These are phyloP conservation scores for Arthrobotrys sinensis DNA, from an alignment of 2,329 filamentous ascomycete species.

Conservation along the genomic window DNA sequence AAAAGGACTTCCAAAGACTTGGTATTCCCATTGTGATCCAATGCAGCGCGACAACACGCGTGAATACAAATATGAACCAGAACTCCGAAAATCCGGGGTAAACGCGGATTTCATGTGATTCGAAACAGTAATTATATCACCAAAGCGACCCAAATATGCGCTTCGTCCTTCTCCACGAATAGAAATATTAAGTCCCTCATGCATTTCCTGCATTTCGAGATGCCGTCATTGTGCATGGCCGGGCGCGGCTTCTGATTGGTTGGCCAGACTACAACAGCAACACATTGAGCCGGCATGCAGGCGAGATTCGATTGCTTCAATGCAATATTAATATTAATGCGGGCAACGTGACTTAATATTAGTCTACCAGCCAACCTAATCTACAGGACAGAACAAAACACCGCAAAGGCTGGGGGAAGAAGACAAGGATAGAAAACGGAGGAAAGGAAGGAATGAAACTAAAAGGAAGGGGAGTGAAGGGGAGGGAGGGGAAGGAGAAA, in stretches of 20 bases:
- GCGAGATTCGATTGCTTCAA: not conserved
- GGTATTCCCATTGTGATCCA: slow-evolving; percentile 4
- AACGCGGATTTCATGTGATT: not conserved
- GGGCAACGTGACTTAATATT: no score
- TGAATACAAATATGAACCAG: not conserved
- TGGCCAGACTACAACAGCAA: slow-evolving; percentile 24
- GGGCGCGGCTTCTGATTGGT: slow-evolving; percentile 22
- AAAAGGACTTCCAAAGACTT: not conserved
- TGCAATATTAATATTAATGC: no score
- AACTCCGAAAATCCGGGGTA: slow-evolving; percentile 1
- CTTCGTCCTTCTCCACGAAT: not conserved
- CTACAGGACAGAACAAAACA: no score
- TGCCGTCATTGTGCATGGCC: slow-evolving; percentile 43
- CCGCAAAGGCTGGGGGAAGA: no score
- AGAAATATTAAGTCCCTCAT: slow-evolving; percentile 4
- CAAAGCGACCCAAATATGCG: not conserved
- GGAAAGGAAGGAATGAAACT: no score
- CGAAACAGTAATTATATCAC: not conserved
- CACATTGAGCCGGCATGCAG: not conserved
- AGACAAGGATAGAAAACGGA: no score
- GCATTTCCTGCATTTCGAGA: slow-evolving; percentile 1
- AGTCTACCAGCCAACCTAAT: no score
- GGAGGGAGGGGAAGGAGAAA: no score
- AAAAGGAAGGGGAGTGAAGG: no score
- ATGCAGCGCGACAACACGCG: slow-evolving; percentile 23